phyloP scores from a whole-genome alignment of 176 grass and related monocot genomes.

The Eragrostis curvula region DNA sequence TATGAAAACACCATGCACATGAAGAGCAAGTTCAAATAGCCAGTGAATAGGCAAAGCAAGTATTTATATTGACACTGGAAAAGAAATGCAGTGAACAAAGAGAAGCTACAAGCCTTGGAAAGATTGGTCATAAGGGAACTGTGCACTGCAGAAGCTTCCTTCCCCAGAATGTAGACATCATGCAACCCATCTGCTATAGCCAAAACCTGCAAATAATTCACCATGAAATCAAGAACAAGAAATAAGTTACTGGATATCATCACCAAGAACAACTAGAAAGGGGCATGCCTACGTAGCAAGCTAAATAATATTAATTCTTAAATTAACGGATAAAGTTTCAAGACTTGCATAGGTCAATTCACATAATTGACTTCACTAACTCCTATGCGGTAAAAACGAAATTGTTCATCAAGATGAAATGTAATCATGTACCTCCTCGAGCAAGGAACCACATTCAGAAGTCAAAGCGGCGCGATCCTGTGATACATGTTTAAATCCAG shows the following conservation, averaged over 20 bases:
- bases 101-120: slow-evolving; percentile 71
- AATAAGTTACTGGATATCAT: slow-evolving; percentile 21
- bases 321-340: too few species aligned
- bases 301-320: too few species aligned
- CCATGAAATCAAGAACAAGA: slow-evolving; percentile 40
- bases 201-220: slow-evolving; percentile 71
- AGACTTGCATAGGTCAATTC: slow-evolving; percentile 20
- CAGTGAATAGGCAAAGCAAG: slow-evolving; percentile 25
- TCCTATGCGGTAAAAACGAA: slow-evolving; percentile 10
- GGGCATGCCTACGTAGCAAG: too few species aligned
- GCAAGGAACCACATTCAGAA: slow-evolving; percentile 93
- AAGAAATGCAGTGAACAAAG: slow-evolving; percentile 42
- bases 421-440: slow-evolving; percentile 81
- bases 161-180: slow-evolving; percentile 81
- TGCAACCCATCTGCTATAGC: slow-evolving; percentile 91
- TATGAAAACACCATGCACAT: slow-evolving; percentile 30
- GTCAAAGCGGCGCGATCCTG: slow-evolving; percentile 89
- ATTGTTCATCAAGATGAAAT: slow-evolving; percentile 27
- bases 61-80: slow-evolving; percentile 33
- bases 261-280: slow-evolving; percentile 26
- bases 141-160: slow-evolving; percentile 77
- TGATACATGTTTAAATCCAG: slow-evolving; percentile 82
- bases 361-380: slow-evolving; percentile 29
- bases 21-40: slow-evolving; percentile 33
- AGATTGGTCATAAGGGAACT: slow-evolving; percentile 78